Conservation (phyloP, 306 rosid genomes). For the Acacia melanoxylon region DNA sequence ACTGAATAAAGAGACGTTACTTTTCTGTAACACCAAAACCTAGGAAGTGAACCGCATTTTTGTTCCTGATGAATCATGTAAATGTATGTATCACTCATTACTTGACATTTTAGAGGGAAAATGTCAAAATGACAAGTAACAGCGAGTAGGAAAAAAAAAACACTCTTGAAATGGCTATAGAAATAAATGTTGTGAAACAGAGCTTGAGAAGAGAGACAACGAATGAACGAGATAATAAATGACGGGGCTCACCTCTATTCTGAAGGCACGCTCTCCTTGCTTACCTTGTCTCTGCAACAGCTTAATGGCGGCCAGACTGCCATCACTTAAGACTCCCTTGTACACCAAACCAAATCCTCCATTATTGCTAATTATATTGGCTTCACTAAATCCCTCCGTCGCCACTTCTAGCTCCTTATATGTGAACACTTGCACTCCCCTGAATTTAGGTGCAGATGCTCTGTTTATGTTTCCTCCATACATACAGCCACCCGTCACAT, state of each 20-base stretch:
- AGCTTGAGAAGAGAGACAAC: not conserved
- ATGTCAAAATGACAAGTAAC: not conserved
- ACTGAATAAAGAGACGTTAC: conserved; percentile 36
- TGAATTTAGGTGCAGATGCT: conserved; percentile 44
- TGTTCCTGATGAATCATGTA: not conserved
- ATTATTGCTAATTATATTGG: conserved; percentile 63
- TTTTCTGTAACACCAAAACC: not conserved
- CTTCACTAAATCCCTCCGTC: conserved; percentile 62
- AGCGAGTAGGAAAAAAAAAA: not conserved
- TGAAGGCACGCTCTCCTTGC: conserved; percentile 96
- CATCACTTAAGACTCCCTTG: conserved; percentile 79
- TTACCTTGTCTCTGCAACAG: conserved; percentile 64
- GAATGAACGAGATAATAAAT: not conserved
- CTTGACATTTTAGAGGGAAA: not conserved
- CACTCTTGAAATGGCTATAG: not conserved
- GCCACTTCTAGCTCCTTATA: conserved; percentile 83
- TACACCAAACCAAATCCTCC: conserved; percentile 72
- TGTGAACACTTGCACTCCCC: conserved; percentile 86
- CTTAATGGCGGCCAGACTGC: conserved; percentile 79
- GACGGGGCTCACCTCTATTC: conserved; percentile 78
- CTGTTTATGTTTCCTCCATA: conserved; percentile 61
- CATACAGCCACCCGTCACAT: conserved; percentile 81
- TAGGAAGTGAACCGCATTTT: not conserved
- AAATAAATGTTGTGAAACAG: not conserved
- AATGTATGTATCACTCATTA: not conserved